These are phyloP conservation scores for Fraxinus baroniana DNA, from an alignment of 305 asterid genomes.

Conservation along the genomic window DNA sequence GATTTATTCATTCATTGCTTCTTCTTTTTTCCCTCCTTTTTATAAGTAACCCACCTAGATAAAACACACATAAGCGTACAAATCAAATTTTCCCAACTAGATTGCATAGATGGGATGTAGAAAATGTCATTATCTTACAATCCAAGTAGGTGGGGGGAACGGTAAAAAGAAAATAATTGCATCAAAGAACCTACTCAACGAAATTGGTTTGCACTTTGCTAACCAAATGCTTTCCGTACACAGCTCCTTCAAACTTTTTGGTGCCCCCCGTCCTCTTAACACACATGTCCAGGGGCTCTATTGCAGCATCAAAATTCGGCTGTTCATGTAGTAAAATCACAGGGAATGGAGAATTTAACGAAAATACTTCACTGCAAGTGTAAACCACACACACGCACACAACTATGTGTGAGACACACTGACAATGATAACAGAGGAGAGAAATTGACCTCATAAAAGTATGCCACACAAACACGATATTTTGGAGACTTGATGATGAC, in stretches of 20 bases:
- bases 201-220: slow-evolving; percentile 73
- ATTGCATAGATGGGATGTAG: not conserved
- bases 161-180: not conserved
- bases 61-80: not conserved
- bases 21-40: too few relatives aligned
- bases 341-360: not conserved
- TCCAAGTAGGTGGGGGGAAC: too few relatives aligned
- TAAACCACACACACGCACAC: not conserved
- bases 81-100: not conserved
- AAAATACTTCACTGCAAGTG: not conserved
- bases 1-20: not conserved
- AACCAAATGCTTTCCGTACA: slow-evolving; percentile 81
- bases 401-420: not conserved
- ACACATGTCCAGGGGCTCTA: slow-evolving; percentile 72
- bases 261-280: slow-evolving; percentile 60
- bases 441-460: slow-evolving; percentile 71
- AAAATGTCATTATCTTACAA: not conserved
- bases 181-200: slow-evolving; percentile 20
- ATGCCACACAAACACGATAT: slow-evolving; percentile 79
- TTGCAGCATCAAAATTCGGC: slow-evolving; percentile 74
- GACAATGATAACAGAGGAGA: not conserved
- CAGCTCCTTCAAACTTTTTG: slow-evolving; percentile 63
- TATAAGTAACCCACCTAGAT: not conserved
- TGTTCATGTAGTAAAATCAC: slow-evolving; percentile 26
- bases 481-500: slow-evolving; percentile 46